These are phyloP conservation scores for Diplodia sapinea DNA, from an alignment of 2,329 filamentous ascomycete species.

Conservation along the genomic window DNA sequence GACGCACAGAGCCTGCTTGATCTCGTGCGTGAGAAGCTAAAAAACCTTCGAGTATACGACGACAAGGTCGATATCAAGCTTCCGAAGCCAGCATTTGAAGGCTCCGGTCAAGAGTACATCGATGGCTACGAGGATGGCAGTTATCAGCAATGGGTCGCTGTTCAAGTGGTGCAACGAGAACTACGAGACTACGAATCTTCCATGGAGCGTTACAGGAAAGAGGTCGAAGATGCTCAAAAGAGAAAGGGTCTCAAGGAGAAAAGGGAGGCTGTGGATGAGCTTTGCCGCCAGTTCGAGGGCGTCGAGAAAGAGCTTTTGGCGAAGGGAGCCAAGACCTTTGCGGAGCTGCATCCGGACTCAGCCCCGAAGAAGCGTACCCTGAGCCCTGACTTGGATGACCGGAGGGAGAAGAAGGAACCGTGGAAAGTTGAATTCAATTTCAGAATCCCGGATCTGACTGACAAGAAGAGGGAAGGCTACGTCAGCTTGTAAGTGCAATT, in stretches of 20 bases:
- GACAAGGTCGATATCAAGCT: constrained; percentile 8
- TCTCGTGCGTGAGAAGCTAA: constrained; percentile 60
- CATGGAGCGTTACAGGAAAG: constrained; percentile 41
- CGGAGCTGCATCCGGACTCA: constrained; percentile 63
- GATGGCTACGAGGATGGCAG: constrained; percentile 57
- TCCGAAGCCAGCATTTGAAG: constrained; percentile 38
- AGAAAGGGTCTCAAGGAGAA: constrained; percentile 57
- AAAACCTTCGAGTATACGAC: constrained; percentile 55
- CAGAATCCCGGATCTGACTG: constrained; percentile 55
- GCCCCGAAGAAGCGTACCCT: constrained; percentile 31
- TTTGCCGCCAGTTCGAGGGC: constrained; percentile 59
- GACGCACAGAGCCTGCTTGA: constrained; percentile 64
- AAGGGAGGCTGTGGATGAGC: constrained; percentile 58
- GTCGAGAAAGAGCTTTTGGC: constrained; percentile 62
- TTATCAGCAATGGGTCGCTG: constrained; percentile 65
- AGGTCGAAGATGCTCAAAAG: constrained; percentile 31
- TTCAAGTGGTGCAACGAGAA: constrained; percentile 48
- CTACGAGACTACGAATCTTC: constrained; percentile 47
- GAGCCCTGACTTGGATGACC: constrained; percentile 10
- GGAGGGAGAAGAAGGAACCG: background rate
- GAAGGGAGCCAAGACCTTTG: constrained; percentile 70
- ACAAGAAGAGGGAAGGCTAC: constrained; percentile 64
- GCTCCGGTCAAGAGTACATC: constrained; percentile 43
- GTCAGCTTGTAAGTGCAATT: constrained; percentile 61
- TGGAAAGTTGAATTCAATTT: constrained; percentile 58